These are phyloP conservation scores for Candida chauliodis DNA, from an alignment of 805 yeast genomes.

Conservation along the genomic window DNA sequence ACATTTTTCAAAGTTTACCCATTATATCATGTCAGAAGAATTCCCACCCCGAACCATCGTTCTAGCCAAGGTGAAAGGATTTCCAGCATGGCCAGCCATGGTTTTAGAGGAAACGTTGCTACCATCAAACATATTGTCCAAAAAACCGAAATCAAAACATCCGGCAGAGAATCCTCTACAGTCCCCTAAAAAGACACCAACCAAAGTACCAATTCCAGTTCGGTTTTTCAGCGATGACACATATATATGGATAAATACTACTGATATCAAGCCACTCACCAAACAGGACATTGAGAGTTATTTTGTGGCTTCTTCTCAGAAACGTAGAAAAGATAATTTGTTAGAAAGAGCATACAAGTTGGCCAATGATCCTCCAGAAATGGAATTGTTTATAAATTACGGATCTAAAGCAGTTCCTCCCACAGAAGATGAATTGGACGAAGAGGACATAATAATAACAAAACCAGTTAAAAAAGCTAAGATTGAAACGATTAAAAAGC, in stretches of 20 bases:
- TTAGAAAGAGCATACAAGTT: slow-evolving; percentile 51
- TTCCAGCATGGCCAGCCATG: slow-evolving; percentile 91
- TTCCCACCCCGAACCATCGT: slow-evolving; percentile 26
- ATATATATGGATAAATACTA: slow-evolving; percentile 59
- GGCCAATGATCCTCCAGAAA: slow-evolving; percentile 45
- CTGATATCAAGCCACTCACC: slow-evolving; percentile 48
- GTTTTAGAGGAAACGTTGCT: slow-evolving; percentile 58
- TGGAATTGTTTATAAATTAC: slow-evolving; percentile 37
- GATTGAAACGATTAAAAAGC: slow-evolving; percentile 6
- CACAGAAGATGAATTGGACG: slow-evolving; percentile 33
- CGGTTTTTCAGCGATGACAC: slow-evolving; percentile 71
- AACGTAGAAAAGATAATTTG: slow-evolving; percentile 40
- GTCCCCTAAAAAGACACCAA: slow-evolving; percentile 11
- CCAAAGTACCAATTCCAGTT: slow-evolving; percentile 42
- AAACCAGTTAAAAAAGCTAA: slow-evolving; percentile 11
- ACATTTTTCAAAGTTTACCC: not conserved
- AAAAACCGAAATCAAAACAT: slow-evolving; percentile 43
- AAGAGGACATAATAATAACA: slow-evolving; percentile 11
- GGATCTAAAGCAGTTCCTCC: slow-evolving; percentile 48
- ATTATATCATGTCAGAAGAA: slow-evolving; percentile 8
- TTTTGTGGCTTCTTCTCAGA: slow-evolving; percentile 20
- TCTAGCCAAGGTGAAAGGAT: slow-evolving; percentile 80
- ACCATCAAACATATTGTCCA: slow-evolving; percentile 52
- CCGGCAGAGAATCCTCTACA: not conserved
- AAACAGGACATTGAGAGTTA: slow-evolving; percentile 39